Conservation (phyloP, 371 early-diverging fungal genomes). For the Mucor lusitanicus region DNA sequence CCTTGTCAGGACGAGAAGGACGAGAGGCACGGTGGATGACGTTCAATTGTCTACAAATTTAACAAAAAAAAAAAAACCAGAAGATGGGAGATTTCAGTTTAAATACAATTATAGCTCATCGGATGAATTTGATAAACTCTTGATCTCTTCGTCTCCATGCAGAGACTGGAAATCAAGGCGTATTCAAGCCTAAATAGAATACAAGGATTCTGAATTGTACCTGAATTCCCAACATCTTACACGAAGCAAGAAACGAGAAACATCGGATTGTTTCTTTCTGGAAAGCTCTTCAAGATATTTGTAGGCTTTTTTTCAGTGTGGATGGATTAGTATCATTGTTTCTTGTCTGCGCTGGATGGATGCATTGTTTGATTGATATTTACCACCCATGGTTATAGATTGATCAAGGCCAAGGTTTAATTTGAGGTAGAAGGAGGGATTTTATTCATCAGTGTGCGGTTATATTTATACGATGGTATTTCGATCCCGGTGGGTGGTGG, state of each 20-base stretch:
- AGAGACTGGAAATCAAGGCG: slow-evolving; percentile 4
- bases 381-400: slow-evolving; percentile 1
- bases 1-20: slow-evolving; percentile 99
- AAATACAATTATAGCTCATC: slow-evolving; percentile 10
- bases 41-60: slow-evolving; percentile 81
- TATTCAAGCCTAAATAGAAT: slow-evolving; percentile 24
- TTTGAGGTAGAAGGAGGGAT: background rate
- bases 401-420: background rate
- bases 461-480: background rate
- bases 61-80: slow-evolving; percentile 10
- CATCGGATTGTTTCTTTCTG: slow-evolving; percentile 99
- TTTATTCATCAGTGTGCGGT: background rate
- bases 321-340: background rate
- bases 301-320: slow-evolving; percentile 58
- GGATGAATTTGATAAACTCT: slow-evolving; percentile 27
- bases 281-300: slow-evolving; percentile 98
- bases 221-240: slow-evolving; percentile 89
- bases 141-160: slow-evolving; percentile 25
- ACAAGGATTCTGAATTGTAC: slow-evolving; percentile 20
- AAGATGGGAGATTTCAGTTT: background rate
- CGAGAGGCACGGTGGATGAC: slow-evolving; percentile 97
- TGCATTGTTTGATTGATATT: slow-evolving; percentile 1
- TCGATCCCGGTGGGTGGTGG: background rate
- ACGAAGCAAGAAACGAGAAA: slow-evolving; percentile 97
- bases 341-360: background rate